Conservation (phyloP, 1,284 basidiomycete genomes). For the Pisolithus thermaeus region DNA sequence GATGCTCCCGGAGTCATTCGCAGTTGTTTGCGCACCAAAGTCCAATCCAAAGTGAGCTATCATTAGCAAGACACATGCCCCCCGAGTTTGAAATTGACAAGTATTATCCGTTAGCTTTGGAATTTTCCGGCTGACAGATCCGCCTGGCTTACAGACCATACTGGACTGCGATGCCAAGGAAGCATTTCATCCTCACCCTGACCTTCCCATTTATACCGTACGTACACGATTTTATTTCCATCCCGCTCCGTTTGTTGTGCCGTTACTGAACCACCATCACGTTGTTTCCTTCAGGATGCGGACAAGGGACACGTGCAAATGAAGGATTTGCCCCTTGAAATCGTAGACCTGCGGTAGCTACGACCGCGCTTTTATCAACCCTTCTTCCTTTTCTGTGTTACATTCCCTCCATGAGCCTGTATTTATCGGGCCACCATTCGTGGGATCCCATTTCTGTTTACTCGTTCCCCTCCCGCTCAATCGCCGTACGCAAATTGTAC, state of each 20-base stretch:
- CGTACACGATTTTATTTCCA: conserved; percentile 11
- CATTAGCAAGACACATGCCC: conserved; percentile 5
- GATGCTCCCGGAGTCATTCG: conserved; percentile 86
- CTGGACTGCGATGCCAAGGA: conserved; percentile 62
- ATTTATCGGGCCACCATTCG: too few species aligned
- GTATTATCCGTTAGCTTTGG: conserved; percentile 53
- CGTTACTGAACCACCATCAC: conserved; percentile 1
- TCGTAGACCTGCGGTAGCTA: conserved; percentile 58
- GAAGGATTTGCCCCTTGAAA: conserved; percentile 63
- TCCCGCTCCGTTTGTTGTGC: conserved; percentile 2
- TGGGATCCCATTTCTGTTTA: background rate
- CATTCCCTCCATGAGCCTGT: background rate
- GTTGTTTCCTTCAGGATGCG: conserved; percentile 47
- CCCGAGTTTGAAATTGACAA: background rate
- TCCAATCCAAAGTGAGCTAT: conserved; percentile 63
- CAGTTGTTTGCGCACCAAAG: conserved; percentile 83
- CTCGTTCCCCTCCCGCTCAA: background rate
- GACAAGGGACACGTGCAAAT: conserved; percentile 79
- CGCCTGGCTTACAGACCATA: conserved; percentile 71
- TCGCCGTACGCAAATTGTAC: background rate
- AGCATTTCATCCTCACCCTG: conserved; percentile 81
- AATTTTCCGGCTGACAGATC: conserved; percentile 83
- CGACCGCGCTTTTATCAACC: background rate
- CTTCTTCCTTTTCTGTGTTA: background rate
- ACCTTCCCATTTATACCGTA: conserved; percentile 79